Conservation (phyloP, 139 green algal genomes). For the Penium margaritaceum region DNA sequence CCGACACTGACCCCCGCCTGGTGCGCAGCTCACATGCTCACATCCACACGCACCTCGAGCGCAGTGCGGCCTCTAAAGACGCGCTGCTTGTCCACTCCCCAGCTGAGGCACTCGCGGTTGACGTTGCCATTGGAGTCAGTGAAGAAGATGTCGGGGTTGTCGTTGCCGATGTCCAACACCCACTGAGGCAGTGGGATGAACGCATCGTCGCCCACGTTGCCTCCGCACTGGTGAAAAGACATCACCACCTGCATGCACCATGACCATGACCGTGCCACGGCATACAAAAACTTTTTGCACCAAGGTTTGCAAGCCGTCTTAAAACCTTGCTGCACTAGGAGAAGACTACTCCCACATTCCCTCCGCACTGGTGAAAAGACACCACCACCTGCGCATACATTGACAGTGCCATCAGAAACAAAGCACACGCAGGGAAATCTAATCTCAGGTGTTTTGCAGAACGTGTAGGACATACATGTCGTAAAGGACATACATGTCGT, state of each 20-base stretch:
- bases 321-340: too few species aligned
- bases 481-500: too few species aligned
- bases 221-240: constrained; percentile 44
- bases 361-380: constrained; percentile 44
- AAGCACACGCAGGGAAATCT: too few species aligned
- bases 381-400: constrained; percentile 44
- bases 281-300: too few species aligned
- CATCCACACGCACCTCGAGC: constrained; percentile 57
- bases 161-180: constrained; percentile 75
- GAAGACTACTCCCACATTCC: constrained; percentile 50
- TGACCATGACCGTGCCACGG: too few species aligned
- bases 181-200: constrained; percentile 83
- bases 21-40: too few species aligned
- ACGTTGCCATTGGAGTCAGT: constrained; percentile 73
- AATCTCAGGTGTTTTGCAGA: too few species aligned
- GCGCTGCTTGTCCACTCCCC: constrained; percentile 75
- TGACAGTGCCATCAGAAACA: too few species aligned
- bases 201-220: constrained; percentile 46
- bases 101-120: constrained; percentile 85
- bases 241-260: constrained; percentile 47
- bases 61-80: constrained; percentile 76
- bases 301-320: too few species aligned
- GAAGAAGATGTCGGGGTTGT: constrained; percentile 88
- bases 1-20: too few species aligned
- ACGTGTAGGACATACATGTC: too few species aligned